Percentiles rank a stretch among this genome's conserved stretches.
These are phyloP conservation scores for Carex myosuroides DNA, from an alignment of 176 grass and related monocot species.

Conservation along the genomic window DNA sequence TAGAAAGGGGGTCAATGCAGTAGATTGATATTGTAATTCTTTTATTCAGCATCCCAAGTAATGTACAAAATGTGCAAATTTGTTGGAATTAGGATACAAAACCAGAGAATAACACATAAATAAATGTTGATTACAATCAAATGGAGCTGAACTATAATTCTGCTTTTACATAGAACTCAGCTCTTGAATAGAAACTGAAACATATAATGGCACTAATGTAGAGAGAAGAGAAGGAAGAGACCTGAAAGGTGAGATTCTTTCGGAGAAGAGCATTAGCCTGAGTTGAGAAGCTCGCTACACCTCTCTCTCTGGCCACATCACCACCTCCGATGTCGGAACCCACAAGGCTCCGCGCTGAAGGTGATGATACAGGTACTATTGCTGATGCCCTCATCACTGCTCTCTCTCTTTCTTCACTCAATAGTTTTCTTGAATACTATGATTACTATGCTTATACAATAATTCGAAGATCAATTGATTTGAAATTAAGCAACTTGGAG, in stretches of 20 bases:
- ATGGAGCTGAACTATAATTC: too few species aligned
- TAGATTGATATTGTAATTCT: too few species aligned
- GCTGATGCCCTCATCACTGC: not conserved
- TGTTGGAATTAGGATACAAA: too few species aligned
- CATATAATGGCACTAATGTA: too few species aligned
- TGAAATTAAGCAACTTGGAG: not conserved
- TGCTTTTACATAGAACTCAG: too few species aligned
- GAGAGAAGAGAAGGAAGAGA: not conserved
- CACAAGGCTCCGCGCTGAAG: not conserved
- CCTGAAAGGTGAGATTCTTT: constrained; percentile 98
- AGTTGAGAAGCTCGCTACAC: constrained; percentile 49
- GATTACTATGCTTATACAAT: not conserved
- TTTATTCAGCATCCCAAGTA: too few species aligned
- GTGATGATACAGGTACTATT: not conserved
- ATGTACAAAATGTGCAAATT: too few species aligned
- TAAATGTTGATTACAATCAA: too few species aligned
- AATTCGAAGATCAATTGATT: not conserved
- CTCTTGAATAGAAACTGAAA: too few species aligned
- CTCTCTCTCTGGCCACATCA: not conserved
- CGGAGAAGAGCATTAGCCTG: constrained; percentile 95
- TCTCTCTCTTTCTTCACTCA: not conserved
- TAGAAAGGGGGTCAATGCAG: too few species aligned
- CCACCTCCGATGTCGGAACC: not conserved
- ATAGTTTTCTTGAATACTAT: not conserved
- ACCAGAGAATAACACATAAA: too few species aligned